phyloP scores from a whole-genome alignment of 1,284 basidiomycete species.

The Cutaneotrichosporon sp. region DNA sequence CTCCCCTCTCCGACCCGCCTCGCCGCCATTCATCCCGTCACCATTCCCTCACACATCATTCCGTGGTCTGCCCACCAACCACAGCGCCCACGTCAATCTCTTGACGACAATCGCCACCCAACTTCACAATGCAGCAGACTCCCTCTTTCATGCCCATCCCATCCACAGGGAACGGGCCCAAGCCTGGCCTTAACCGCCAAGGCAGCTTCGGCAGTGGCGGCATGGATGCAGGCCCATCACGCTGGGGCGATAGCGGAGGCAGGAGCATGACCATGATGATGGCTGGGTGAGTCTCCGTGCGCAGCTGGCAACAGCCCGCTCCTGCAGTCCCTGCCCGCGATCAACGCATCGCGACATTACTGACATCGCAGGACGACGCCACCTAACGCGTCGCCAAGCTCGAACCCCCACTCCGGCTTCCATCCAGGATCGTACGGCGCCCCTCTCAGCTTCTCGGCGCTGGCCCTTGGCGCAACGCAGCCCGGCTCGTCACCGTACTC shows the following conservation, averaged over 20 bases:
- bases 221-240: not conserved
- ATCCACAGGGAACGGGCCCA: slow-evolving; percentile 1
- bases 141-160: slow-evolving; percentile 16
- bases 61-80: not conserved
- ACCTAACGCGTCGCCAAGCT: slow-evolving; percentile 16
- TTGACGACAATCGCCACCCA: not conserved
- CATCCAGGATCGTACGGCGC: slow-evolving; percentile 39
- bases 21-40: too few relatives aligned
- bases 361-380: slow-evolving; percentile 7
- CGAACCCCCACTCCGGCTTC: slow-evolving; percentile 27
- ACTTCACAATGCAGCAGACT: slow-evolving; percentile 15
- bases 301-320: too few relatives aligned
- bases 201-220: not conserved
- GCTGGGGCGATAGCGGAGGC: slow-evolving; percentile 1
- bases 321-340: too few relatives aligned
- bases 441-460: slow-evolving; percentile 29
- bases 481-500: slow-evolving; percentile 25
- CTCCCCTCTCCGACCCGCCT: not conserved
- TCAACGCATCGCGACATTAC: too few relatives aligned
- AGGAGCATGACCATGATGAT: not conserved
- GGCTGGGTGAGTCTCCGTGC: not conserved
- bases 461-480: slow-evolving; percentile 29
- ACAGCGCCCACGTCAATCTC: not conserved
- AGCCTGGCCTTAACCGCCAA: not conserved
- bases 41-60: not conserved